phyloP scores from a whole-genome alignment of 306 rosid species.

The Fagus crenata region DNA sequence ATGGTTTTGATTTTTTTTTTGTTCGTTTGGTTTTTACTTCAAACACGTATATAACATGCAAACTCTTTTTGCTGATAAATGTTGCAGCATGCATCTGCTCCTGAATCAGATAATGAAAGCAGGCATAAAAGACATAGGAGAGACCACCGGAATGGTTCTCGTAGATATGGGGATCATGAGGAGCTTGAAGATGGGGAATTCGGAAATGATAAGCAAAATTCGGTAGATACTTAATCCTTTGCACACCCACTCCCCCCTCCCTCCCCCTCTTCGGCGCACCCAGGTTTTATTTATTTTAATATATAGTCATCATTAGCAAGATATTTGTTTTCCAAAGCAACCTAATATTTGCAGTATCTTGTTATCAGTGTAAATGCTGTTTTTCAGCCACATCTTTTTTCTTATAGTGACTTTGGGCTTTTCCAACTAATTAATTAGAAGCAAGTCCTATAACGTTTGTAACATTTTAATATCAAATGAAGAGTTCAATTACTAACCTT shows the following conservation, averaged over 20 bases:
- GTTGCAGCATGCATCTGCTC: conserved; percentile 65
- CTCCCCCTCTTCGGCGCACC: too few species aligned
- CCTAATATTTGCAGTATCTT: background rate
- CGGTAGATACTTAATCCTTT: conserved; percentile 47
- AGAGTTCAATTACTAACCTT: background rate
- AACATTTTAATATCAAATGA: background rate
- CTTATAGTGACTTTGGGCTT: background rate
- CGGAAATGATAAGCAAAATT: conserved; percentile 61
- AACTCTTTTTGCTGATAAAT: conserved; percentile 15
- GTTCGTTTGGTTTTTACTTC: conserved; percentile 15
- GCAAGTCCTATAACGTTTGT: background rate
- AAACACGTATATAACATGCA: conserved; percentile 8
- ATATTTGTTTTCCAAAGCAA: conserved; percentile 16
- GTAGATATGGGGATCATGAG: conserved; percentile 56
- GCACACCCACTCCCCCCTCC: background rate
- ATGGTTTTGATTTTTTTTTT: background rate
- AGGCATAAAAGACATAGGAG: conserved; percentile 74
- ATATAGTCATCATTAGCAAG: conserved; percentile 7
- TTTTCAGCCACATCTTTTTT: conserved; percentile 1
- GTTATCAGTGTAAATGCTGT: conserved; percentile 9
- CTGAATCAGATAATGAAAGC: conserved; percentile 73
- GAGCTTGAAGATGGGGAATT: conserved; percentile 83
- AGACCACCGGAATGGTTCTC: conserved; percentile 66
- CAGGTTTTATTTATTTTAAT: background rate
- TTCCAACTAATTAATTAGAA: background rate